Evolutionary conservation across 75 land plant species (phyloP).

Genomic region (Pinus taeda): DNA sequence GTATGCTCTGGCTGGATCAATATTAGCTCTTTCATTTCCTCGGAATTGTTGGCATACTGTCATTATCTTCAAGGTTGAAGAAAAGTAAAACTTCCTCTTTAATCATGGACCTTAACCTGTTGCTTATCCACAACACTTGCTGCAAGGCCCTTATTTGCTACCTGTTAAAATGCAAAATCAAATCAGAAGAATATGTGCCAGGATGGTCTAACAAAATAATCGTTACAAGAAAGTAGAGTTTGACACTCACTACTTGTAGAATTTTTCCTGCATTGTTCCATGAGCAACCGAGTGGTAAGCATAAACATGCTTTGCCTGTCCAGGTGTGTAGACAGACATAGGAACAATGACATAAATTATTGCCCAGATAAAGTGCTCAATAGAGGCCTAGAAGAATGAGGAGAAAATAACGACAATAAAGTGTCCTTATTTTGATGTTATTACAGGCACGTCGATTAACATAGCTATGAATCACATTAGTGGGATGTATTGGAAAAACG

Average conservation of each 20-base stretch:
- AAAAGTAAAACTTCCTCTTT: slow-evolving; percentile 88
- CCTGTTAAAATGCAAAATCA: slow-evolving; percentile 33
- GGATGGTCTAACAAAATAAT: background rate
- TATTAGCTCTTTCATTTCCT: slow-evolving; percentile 11
- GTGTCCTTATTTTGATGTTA: no score
- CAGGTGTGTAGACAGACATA: slow-evolving; percentile 50
- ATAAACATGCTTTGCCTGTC: slow-evolving; percentile 89
- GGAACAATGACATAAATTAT: no score
- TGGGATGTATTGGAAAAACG: no score
- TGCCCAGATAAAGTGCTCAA: no score
- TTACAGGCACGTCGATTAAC: no score
- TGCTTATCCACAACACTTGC: slow-evolving; percentile 96
- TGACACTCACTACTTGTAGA: slow-evolving; percentile 93
- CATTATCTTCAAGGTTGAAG: slow-evolving; percentile 86
- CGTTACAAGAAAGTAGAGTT: background rate
- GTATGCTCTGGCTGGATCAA: background rate
- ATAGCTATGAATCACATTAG: no score
- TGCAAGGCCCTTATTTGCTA: slow-evolving; percentile 94
- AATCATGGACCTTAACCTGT: slow-evolving; percentile 74
- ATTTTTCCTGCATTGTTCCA: slow-evolving; percentile 98
- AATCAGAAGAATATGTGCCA: background rate
- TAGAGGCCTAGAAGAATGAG: no score
- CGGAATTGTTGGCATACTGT: slow-evolving; percentile 17
- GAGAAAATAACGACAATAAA: no score
- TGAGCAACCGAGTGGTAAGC: slow-evolving; percentile 93